Evolutionary conservation across 352 stramenopile species (phyloP), one percentile per base, ranked within the genome.

Genomic region (Phytophthora pluvialis): DNA sequence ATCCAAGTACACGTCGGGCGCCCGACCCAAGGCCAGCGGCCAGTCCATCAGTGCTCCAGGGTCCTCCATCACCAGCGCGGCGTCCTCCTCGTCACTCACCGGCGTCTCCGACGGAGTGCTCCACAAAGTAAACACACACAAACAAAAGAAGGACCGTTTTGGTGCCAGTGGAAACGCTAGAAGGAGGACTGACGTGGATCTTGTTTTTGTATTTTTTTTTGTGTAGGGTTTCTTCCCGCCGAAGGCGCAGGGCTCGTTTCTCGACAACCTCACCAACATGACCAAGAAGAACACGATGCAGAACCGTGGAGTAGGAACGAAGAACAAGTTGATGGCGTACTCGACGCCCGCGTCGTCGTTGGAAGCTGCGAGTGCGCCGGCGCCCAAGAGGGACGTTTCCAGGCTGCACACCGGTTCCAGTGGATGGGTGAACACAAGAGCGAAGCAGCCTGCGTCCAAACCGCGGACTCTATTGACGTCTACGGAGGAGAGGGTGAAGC

Each of bases 161-260:
- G 6, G 21, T 66, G 5, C 2, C 11, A 13, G 8, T 44, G 1
- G 10, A 29, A 57, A 7, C 4, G 10, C 25, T 45, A n/a, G 31
- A 29, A 46, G 28, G 8, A 44, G 29, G n/a, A n/a, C n/a, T n/a
- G n/a, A n/a, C n/a, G n/a, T n/a, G n/a, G n/a, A n/a, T n/a, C n/a
- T 45, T 38, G 7, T 44, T 44, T 45, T 50, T 21, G 52, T 10
- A 8, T 21, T 12, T 47, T 16, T 54, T 35, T 12, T 35, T 56
- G 3, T 59, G 35, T n/a, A 78, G 61, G 10, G 28, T 8, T 77
- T 73, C 32, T 60, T 57, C 3, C 66, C 73, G 8, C 70, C 73
- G 3, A 70, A 64, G 40, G 31, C 36, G n/a, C 73, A 81, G 26
- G n/a, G 36, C 25, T 1, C 25, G 0, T 81, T 78, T 38, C 9